A percentile compares a stretch with the other conserved stretches of the same genome.
Evolutionary conservation across 2,329 filamentous ascomycete species (phyloP).

Genomic region (Daldinia sp.): DNA sequence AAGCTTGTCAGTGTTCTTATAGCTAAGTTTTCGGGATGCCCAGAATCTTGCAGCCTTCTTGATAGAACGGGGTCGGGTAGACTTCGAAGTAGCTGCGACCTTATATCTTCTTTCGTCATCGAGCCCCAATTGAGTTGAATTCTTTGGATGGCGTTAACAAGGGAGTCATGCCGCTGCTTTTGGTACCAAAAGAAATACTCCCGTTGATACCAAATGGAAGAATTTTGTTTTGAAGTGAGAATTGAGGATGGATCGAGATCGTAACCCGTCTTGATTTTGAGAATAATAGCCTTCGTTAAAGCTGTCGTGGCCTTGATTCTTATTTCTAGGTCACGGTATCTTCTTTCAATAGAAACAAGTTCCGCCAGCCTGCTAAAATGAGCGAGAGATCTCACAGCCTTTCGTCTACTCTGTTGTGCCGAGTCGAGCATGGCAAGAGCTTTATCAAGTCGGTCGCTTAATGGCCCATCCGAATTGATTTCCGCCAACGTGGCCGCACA

Average conservation of each 20-base stretch:
- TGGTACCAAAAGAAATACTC: constrained; percentile 6
- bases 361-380: constrained; percentile 29
- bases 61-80: constrained; percentile 38
- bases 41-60: constrained; percentile 31
- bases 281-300: constrained; percentile 32
- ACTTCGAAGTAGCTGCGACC: constrained; percentile 32
- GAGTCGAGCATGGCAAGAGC: constrained; percentile 27
- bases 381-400: constrained; percentile 4
- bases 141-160: constrained; percentile 37
- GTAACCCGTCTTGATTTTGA: constrained; percentile 39
- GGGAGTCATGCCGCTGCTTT: constrained; percentile 19
- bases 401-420: constrained; percentile 18
- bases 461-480: constrained; percentile 13
- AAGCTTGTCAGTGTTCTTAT: constrained; percentile 35
- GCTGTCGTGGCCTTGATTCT: constrained; percentile 28
- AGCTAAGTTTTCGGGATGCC: constrained; percentile 32
- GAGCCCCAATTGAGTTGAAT: constrained; percentile 28
- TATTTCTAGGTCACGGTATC: constrained; percentile 34
- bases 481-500: constrained; percentile 1
- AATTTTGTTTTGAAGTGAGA: constrained; percentile 23
- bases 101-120: constrained; percentile 33
- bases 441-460: constrained; percentile 20
- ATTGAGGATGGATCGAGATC: constrained; percentile 35
- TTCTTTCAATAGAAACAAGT: constrained; percentile 37
- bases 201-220: not conserved